Evolutionary conservation across 139 green algal species (phyloP).

Genomic region (Haematococcus lacustris): DNA sequence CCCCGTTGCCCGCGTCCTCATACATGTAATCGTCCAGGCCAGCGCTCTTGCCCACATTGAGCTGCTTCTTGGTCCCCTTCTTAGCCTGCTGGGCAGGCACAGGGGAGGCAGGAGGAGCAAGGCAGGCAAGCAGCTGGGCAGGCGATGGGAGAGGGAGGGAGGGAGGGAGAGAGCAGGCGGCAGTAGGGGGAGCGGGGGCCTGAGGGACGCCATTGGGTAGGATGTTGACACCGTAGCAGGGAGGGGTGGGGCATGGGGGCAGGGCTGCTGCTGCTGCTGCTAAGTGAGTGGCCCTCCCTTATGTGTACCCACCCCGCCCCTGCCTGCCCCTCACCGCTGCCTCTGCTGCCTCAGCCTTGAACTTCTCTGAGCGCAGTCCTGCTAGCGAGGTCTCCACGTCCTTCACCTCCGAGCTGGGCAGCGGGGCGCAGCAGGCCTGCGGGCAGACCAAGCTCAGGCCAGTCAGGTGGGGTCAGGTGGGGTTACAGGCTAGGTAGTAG

Average conservation of each 20-base stretch:
- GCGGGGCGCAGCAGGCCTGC: background rate
- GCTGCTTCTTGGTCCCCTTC: slow-evolving; percentile 51
- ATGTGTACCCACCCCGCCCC: background rate
- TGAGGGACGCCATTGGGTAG: background rate
- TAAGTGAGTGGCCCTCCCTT: background rate
- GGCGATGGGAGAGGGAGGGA: too few species aligned
- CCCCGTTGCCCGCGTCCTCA: slow-evolving; percentile 43
- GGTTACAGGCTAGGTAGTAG: too few species aligned
- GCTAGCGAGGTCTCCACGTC: slow-evolving; percentile 14
- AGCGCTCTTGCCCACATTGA: slow-evolving; percentile 64
- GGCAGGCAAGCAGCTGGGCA: too few species aligned
- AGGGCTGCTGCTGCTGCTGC: background rate
- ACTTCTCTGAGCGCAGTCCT: slow-evolving; percentile 38
- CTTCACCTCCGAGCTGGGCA: slow-evolving; percentile 9
- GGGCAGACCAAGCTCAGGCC: too few species aligned
- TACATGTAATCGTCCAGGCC: slow-evolving; percentile 79
- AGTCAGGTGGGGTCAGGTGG: too few species aligned
- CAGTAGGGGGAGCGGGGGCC: too few species aligned
- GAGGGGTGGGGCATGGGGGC: background rate
- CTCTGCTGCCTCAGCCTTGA: slow-evolving; percentile 60
- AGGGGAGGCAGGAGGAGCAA: too few species aligned
- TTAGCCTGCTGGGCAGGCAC: slow-evolving; percentile 5
- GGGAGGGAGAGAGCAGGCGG: too few species aligned
- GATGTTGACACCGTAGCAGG: background rate
- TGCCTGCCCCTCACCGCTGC: slow-evolving; percentile 8